Base-by-base conservation (phyloP, 2,329 filamentous ascomycete genomes). In the Didymella pomorum region DNA sequence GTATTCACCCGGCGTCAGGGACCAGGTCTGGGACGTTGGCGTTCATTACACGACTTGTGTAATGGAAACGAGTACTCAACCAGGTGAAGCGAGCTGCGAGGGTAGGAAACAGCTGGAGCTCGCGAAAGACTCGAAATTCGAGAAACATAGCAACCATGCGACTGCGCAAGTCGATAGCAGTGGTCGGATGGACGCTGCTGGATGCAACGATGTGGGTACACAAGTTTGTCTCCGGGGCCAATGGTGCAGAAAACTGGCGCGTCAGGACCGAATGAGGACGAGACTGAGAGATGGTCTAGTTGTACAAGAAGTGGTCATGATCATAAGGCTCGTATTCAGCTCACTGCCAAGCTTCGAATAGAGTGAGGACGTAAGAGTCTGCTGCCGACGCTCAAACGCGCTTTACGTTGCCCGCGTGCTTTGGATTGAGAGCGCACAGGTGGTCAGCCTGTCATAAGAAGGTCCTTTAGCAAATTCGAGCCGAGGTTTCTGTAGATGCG, bases 41-140 rank as follows among this genome's bases (percentile, higher is more conserved):
- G 53, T 74, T 75, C 67, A 75, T 76, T 75, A 62, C 66, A 63
- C 44, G 62, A 61, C 55, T 65, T 63, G 65, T 65, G 61, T 68
- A 64, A 66, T 57, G 52, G 62, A 56, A 60, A 52, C 59, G 50
- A 43, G 39, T 12, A 31, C 12, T 47, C 28, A 23, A 44, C 52
- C 47, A 45, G 57, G 57, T 52, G 29, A 60, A 60, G 57, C 57
- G 57, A 60, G 29, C 33, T 11, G 33, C 18, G 3, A 46, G 25
- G 26, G 52, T 48, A 55, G 42, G 52, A 31, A 47, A 23, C 16
- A 35, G 31, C 16, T 35, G 31, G 31, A n/a, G 5, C 3, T 4
- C 6, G 29, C 16, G 16, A 4, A 42, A 21, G 45, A 61, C 43
- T 56, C 42, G 21, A 42, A 39, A 16, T 6, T 20, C 48, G n/a